Conservation (phyloP, 2,329 filamentous ascomycete genomes). For the Aspergillus hiratsukae region DNA sequence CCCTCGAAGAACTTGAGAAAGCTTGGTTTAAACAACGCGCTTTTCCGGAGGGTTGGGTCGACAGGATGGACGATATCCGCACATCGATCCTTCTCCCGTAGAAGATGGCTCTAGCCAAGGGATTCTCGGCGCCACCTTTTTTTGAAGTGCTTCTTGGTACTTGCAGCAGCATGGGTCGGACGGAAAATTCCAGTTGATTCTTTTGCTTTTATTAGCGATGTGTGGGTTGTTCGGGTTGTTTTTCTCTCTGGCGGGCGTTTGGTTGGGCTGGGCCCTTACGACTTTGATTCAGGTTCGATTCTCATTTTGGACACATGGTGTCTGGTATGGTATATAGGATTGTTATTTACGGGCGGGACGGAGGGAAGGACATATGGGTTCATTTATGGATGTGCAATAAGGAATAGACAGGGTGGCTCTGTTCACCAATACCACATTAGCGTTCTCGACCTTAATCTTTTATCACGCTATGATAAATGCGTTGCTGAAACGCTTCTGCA, state of each 20-base stretch:
- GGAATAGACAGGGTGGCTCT: background rate
- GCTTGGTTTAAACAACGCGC: conserved; percentile 30
- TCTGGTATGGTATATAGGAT: background rate
- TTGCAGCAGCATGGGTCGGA: background rate
- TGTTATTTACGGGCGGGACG: background rate
- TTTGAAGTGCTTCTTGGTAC: background rate
- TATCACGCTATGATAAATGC: background rate
- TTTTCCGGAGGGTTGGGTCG: conserved; percentile 30
- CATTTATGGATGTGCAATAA: background rate
- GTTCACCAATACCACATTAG: background rate
- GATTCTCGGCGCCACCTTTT: background rate
- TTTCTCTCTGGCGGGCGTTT: background rate
- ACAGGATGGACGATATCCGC: conserved; percentile 30
- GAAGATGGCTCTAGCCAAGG: background rate
- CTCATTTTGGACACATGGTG: background rate
- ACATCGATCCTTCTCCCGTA: conserved; percentile 30
- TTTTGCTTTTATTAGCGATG: background rate
- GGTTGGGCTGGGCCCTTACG: background rate
- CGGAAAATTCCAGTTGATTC: background rate
- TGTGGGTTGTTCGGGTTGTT: background rate
- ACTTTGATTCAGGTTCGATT: background rate
- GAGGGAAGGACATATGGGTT: background rate
- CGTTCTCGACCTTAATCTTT: too few species aligned
- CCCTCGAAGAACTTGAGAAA: conserved; percentile 25
- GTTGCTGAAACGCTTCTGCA: background rate